Evolutionary conservation across 371 early-diverging fungal genomes (phyloP).

Genomic region (Mortierella sp.): DNA sequence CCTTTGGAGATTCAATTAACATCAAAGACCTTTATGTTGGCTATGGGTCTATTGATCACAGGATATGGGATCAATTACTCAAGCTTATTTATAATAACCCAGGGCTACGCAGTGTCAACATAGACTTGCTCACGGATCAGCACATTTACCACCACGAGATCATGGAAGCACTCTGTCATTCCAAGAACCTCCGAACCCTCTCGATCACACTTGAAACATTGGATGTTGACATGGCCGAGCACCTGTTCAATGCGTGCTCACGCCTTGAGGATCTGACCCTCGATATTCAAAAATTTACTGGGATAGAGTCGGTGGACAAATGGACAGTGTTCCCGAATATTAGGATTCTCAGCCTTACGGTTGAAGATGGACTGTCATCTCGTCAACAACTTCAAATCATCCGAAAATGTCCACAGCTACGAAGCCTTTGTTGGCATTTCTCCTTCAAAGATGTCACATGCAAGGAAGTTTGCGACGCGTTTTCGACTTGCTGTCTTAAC

Average conservation of each 20-base stretch:
- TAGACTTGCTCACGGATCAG: no score
- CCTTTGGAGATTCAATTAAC: no score
- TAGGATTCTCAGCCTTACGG: not conserved
- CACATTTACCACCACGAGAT: no score
- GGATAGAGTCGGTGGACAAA: not conserved
- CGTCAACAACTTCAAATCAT: not conserved
- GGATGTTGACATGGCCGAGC: not conserved
- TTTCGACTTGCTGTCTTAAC: not conserved
- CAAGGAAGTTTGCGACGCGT: not conserved
- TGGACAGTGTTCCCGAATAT: not conserved
- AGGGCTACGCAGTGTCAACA: no score
- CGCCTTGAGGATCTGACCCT: not conserved
- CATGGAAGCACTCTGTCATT: not conserved
- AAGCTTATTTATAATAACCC: no score
- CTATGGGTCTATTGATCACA: no score
- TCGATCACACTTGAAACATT: not conserved
- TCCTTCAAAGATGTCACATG: not conserved
- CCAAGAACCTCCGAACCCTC: not conserved
- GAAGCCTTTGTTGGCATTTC: not conserved
- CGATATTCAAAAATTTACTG: not conserved
- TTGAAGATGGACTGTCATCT: not conserved
- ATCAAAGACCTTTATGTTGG: no score
- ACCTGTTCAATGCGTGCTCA: not conserved
- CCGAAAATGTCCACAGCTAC: not conserved
- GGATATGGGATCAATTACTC: no score